Evolutionary conservation across 768 basidiomycete genomes (phyloP), one percentile per base, ranked within the genome.

Genomic region (Amanita molliuscula): DNA sequence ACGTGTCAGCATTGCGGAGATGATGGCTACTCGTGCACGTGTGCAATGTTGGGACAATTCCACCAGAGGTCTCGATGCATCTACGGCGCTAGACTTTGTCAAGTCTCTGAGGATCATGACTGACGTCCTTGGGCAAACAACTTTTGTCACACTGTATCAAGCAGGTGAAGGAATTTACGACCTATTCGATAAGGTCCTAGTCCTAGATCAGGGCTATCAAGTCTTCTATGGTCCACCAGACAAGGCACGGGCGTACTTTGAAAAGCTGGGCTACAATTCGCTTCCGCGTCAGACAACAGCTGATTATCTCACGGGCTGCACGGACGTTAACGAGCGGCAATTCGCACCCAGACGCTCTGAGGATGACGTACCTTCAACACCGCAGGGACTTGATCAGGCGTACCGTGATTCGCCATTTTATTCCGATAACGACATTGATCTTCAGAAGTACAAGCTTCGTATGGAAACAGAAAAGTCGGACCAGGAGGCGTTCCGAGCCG

Each of bases 11-110:
- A 92, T 92, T 56, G 84, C 85, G 11, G 90, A 93, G 65, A 89
- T 88, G 77, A 82, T 89, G 78, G 76, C 86, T 1, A 85, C 83
- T 2, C 79, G 86, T 44, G 86, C 87, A 8, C 81, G 82, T 29
- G 77, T 90, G 5, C 82, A 89, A 56, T 81, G 80, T 54, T 90
- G 87, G 83, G 86, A 91, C 61, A 90, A 85, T 63, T 83, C 83
- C 0, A 91, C 88, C 2, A 71, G 84, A 44, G 87, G 88, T n/a
- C 68, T 89, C 44, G 87, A 90, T 55, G 87, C 90, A 0, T 88
- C 87, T 1, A 94, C 91, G 6, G 91, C 91, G 1, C 71, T 92
- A 43, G 92, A 95, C 59, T 94, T 88, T 57, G 79, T 77, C 50
- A 86, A 80, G 64, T 81, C 81, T 35, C 66, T 95, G 47, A 75